phyloP scores from a whole-genome alignment of 371 early-diverging fungal species.

The Mucor circinelloides region DNA sequence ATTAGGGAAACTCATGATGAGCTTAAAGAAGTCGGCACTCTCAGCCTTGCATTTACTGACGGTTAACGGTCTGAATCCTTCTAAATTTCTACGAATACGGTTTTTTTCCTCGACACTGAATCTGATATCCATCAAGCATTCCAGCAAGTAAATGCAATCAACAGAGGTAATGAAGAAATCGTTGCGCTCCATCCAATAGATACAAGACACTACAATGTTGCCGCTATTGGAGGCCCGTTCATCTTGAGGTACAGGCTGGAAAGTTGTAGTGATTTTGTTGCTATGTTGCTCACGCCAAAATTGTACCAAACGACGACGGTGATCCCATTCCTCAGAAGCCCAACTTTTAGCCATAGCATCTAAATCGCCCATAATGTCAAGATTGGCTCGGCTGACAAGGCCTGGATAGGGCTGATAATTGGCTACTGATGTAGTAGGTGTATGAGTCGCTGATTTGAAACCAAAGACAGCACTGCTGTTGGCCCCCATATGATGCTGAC shows the following conservation, averaged over 20 bases:
- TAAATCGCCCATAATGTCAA: constrained; percentile 63
- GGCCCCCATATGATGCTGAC: neutral
- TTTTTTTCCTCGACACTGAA: constrained; percentile 87
- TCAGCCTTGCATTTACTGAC: constrained; percentile 76
- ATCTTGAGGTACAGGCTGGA: constrained; percentile 45
- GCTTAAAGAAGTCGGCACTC: constrained; percentile 73
- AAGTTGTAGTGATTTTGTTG: constrained; percentile 65
- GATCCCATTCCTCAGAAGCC: constrained; percentile 60
- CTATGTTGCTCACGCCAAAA: constrained; percentile 59
- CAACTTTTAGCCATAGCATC: constrained; percentile 56
- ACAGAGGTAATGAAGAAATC: constrained; percentile 81
- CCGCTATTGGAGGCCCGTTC: constrained; percentile 11
- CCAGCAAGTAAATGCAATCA: constrained; percentile 77
- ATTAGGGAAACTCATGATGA: constrained; percentile 81
- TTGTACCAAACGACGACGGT: constrained; percentile 70
- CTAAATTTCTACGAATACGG: constrained; percentile 80
- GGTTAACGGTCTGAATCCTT: constrained; percentile 79
- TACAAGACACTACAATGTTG: constrained; percentile 63
- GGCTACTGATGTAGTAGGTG: constrained; percentile 18
- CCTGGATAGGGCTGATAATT: constrained; percentile 58
- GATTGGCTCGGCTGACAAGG: constrained; percentile 64
- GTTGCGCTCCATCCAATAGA: constrained; percentile 76
- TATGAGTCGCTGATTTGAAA: constrained; percentile 9
- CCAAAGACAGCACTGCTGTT: neutral
- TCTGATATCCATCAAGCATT: constrained; percentile 70